Percentiles rank a stretch among this genome's conserved stretches.
phyloP scores from a whole-genome alignment of 345 rosid species.

The Mallotus nudiflorus region DNA sequence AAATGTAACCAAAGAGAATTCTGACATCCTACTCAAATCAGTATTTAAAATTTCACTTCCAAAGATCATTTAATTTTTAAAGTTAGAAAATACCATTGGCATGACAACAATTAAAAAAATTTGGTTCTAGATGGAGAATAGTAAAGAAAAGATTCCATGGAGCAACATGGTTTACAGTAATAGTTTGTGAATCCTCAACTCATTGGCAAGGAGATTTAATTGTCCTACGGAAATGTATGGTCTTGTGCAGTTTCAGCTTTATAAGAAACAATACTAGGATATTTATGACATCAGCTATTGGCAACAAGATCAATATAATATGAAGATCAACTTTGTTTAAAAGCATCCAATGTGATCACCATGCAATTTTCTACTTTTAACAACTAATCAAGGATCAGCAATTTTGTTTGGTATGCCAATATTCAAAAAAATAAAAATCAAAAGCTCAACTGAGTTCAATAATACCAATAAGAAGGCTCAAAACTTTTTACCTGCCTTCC shows the following conservation, averaged over 20 bases:
- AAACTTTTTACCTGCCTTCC: conserved; percentile 73
- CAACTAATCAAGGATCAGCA: not conserved
- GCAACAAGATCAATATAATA: not conserved
- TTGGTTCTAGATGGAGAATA: not conserved
- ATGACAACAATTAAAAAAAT: not conserved
- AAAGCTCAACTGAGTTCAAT: not conserved
- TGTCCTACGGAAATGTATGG: not conserved
- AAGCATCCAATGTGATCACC: not conserved
- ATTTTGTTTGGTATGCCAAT: not conserved
- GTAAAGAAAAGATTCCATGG: not conserved
- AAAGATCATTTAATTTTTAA: not conserved
- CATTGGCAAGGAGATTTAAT: too few species aligned
- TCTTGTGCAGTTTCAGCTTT: not conserved
- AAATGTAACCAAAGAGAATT: not conserved
- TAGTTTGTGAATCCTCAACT: too few species aligned
- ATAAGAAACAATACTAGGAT: not conserved
- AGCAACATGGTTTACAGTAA: not conserved
- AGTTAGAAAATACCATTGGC: not conserved
- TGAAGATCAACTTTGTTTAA: not conserved
- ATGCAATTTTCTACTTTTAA: not conserved
- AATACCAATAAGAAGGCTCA: not conserved
- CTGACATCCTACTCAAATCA: not conserved
- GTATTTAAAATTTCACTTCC: not conserved
- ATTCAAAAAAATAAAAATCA: not conserved
- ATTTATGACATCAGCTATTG: not conserved